Percentiles rank a stretch among this genome's conserved stretches.
phyloP scores from a whole-genome alignment of 2,329 filamentous ascomycete genomes.

The Cercospora sesami region DNA sequence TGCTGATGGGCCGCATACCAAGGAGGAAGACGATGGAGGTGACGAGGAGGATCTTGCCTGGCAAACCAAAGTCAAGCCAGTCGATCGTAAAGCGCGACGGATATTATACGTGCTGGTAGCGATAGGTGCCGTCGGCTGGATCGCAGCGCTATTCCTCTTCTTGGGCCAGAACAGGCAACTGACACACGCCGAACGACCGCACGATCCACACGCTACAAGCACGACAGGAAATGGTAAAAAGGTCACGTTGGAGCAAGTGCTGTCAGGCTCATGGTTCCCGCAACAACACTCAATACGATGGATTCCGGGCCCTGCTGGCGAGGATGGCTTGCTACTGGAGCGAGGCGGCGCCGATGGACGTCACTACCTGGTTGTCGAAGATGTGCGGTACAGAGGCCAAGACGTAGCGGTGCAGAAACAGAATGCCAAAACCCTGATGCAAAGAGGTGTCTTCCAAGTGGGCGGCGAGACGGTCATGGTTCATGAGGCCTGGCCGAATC shows the following conservation, averaged over 20 bases:
- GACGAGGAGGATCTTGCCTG: slow-evolving; percentile 51
- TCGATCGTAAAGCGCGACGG: slow-evolving; percentile 66
- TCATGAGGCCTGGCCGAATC: slow-evolving; percentile 69
- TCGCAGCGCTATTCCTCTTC: slow-evolving; percentile 66
- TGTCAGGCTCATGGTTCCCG: slow-evolving; percentile 65
- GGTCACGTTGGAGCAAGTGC: slow-evolving; percentile 70
- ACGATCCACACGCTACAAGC: slow-evolving; percentile 67
- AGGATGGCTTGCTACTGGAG: slow-evolving; percentile 84
- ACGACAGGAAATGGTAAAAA: slow-evolving; percentile 67
- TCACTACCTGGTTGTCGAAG: slow-evolving; percentile 81
- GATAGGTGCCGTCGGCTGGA: slow-evolving; percentile 67
- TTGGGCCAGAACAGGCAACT: slow-evolving; percentile 65
- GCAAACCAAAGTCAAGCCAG: slow-evolving; percentile 48
- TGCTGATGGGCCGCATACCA: slow-evolving; percentile 37
- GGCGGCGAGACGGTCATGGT: slow-evolving; percentile 59
- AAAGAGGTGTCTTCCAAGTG: slow-evolving; percentile 62
- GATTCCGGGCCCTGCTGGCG: slow-evolving; percentile 71
- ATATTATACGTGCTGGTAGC: slow-evolving; percentile 61
- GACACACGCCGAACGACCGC: slow-evolving; percentile 62
- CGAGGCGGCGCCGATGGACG: slow-evolving; percentile 60
- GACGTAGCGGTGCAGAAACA: slow-evolving; percentile 45
- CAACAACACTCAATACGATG: slow-evolving; percentile 68
- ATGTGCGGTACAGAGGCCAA: slow-evolving; percentile 64
- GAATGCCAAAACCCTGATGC: slow-evolving; percentile 72
- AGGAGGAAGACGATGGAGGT: slow-evolving; percentile 47